Evolutionary conservation across 2,329 filamentous ascomycete genomes (phyloP).

Genomic region (Ceratocystis lukuohia): DNA sequence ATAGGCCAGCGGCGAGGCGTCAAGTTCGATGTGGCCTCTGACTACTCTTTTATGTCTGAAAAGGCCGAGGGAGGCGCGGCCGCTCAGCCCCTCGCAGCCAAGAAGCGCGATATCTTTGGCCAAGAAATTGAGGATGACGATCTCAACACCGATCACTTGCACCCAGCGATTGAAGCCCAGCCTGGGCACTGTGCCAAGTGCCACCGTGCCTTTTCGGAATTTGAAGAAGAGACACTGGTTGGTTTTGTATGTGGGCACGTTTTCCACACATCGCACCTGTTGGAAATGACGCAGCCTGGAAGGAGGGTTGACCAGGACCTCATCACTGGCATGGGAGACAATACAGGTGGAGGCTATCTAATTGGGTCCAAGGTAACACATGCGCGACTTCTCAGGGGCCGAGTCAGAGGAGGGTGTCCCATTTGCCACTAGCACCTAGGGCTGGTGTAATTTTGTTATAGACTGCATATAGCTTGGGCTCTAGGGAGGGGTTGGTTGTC

Average conservation of each 20-base stretch:
- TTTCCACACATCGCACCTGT: conserved; percentile 61
- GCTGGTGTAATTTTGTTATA: not conserved
- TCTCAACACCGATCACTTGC: conserved; percentile 24
- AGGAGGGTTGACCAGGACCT: conserved; percentile 36
- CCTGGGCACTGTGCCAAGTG: conserved; percentile 49
- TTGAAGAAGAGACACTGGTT: conserved; percentile 58
- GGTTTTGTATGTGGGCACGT: conserved; percentile 74
- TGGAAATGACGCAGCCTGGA: conserved; percentile 39
- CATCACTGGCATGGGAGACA: conserved; percentile 31
- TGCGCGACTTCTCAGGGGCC: conserved; percentile 62
- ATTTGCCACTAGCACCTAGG: conserved; percentile 32
- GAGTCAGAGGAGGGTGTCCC: conserved; percentile 51
- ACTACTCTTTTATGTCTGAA: conserved; percentile 28
- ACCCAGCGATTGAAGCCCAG: conserved; percentile 27
- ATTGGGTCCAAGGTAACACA: conserved; percentile 81
- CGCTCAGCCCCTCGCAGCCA: not conserved
- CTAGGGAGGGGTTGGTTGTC: not conserved
- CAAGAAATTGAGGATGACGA: conserved; percentile 22
- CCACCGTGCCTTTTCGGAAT: conserved; percentile 41
- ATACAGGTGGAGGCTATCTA: conserved; percentile 41
- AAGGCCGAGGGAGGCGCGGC: conserved; percentile 25
- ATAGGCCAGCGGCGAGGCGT: conserved; percentile 71
- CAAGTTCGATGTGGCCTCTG: conserved; percentile 63
- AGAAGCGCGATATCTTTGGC: conserved; percentile 21
- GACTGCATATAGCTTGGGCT: not conserved